Evolutionary conservation across 2,329 filamentous ascomycete genomes (phyloP), one percentile per base, ranked within the genome.

Genomic region (Cercospora brassicicola): DNA sequence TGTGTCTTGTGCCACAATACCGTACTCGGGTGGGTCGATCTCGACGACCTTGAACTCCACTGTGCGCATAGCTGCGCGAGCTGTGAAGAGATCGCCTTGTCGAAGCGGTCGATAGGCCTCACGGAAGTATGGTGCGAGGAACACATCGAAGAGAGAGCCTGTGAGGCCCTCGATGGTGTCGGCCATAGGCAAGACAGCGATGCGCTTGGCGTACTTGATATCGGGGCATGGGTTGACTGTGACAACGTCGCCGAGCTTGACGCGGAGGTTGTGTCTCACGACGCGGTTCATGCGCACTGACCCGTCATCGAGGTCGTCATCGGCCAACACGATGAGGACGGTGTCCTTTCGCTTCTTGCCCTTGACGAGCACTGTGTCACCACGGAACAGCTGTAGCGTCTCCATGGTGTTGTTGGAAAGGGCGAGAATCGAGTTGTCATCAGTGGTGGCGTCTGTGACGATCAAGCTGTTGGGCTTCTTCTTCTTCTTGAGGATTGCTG

Each of bases 121-220:
- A 77, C 94, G 93, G 90, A 99, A 99, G 86, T 99, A 99, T 78
- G 95, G 95, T 68, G 95, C 95, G 74, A 99, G 93, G 89, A 96
- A 99, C 77, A 98, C 95, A 78, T 99, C 95, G 84, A 99, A 99
- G 72, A 99, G 89, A 55, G 94, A 98, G 76, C 95, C 95, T 71
- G 96, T 98, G 70, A 99, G 88, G 78, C 96, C 95, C 85, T 99
- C 95, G 76, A 99, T 90, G 73, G 96, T 98, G 81, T 99, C 95
- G 80, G 95, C 94, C 77, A 99, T 98, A 70, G 95, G 95, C 57
- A 99, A 91, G 69, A 99, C 95, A 70, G 95, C 95, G 80, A 99
- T 97, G 78, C 95, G 93, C 88, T 99, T 99, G 83, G 96, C 95
- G 82, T 99, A 99, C 97, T 99, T 99, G 86, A 99, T 99, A 82